These are phyloP conservation scores for Boletus smithii DNA, from an alignment of 1,284 basidiomycete species.

Conservation along the genomic window DNA sequence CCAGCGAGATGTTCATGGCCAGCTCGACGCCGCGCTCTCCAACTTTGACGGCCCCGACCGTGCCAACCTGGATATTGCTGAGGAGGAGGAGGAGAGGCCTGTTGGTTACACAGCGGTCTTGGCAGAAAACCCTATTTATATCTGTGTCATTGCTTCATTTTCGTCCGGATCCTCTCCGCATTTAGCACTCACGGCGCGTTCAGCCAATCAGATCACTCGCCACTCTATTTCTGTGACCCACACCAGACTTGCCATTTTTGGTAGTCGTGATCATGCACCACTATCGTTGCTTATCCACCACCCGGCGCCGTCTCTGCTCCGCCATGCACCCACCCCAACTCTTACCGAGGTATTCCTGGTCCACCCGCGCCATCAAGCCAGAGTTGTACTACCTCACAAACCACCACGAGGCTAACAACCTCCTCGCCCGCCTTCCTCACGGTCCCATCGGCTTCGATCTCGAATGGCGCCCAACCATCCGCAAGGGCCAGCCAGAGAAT, in stretches of 20 bases:
- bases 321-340: neutral
- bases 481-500: constrained; percentile 52
- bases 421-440: constrained; percentile 20
- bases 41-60: no score
- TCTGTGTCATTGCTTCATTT: constrained; percentile 23
- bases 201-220: constrained; percentile 25
- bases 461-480: constrained; percentile 66
- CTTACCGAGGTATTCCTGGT: constrained; percentile 30
- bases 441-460: constrained; percentile 65
- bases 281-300: no score
- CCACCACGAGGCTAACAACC: constrained; percentile 21
- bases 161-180: constrained; percentile 13
- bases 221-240: constrained; percentile 18
- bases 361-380: constrained; percentile 5
- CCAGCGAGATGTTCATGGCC: no score
- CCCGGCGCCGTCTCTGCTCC: neutral
- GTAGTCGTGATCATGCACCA: constrained; percentile 10
- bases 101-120: constrained; percentile 32
- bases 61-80: no score
- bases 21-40: no score
- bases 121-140: constrained; percentile 35
- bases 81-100: no score
- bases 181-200: constrained; percentile 13
- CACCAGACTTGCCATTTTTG: constrained; percentile 16
- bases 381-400: constrained; percentile 25